Evolutionary conservation across 805 yeast species (phyloP).

Genomic region (Diddensiella caesifluorescens): DNA sequence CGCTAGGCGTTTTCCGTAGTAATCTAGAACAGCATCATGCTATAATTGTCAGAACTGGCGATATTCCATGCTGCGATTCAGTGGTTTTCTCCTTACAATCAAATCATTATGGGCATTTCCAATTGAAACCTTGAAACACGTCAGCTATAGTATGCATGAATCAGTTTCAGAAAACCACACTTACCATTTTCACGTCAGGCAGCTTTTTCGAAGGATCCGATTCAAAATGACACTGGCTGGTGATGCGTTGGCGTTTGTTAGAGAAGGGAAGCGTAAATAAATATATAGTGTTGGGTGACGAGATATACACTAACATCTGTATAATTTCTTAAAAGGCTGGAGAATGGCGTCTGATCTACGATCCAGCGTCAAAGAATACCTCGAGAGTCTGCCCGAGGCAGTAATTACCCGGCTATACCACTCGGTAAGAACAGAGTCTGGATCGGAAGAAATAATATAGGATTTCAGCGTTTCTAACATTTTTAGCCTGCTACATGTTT

Average conservation of each 20-base stretch:
- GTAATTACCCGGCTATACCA: conserved; percentile 79
- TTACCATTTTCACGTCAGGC: too few species aligned
- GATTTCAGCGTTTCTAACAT: conserved; percentile 6
- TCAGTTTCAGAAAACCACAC: too few species aligned
- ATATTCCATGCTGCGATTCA: neutral
- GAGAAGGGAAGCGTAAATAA: too few species aligned
- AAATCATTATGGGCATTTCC: conserved; percentile 88
- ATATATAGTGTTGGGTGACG: too few species aligned
- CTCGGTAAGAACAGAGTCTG: conserved; percentile 35
- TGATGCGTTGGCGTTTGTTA: too few species aligned
- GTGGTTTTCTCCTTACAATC: conserved; percentile 37
- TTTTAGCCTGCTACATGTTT: conserved; percentile 80
- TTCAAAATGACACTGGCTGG: too few species aligned
- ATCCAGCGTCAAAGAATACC: conserved; percentile 76
- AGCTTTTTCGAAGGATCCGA: too few species aligned
- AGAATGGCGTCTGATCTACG: conserved; percentile 29
- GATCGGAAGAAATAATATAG: neutral
- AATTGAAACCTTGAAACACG: conserved; percentile 68
- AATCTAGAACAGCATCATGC: conserved; percentile 96
- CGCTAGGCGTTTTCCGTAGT: conserved; percentile 92
- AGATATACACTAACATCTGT: too few species aligned
- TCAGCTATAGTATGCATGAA: too few species aligned
- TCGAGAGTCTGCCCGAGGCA: conserved; percentile 82
- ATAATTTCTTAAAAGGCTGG: too few species aligned
- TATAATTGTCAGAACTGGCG: conserved; percentile 6